phyloP scores from a whole-genome alignment of 2,329 filamentous ascomycete genomes.

The Daldinia eschscholtzii region DNA sequence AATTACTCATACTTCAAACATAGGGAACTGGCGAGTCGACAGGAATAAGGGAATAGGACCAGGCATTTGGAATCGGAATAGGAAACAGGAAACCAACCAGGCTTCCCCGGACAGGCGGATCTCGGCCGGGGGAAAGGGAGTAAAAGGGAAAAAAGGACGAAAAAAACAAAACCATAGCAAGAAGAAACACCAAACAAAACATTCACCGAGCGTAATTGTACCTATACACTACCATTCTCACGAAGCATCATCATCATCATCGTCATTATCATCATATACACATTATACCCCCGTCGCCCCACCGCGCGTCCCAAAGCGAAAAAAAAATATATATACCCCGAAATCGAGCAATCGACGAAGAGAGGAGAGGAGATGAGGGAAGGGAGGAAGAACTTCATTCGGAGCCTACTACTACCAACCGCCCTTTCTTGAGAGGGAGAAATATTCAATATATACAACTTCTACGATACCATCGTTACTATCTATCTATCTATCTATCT shows the following conservation, averaged over 20 bases:
- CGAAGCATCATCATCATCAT: conserved; percentile 37
- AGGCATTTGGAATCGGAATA: conserved; percentile 1
- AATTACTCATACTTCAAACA: conserved; percentile 21
- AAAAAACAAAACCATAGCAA: conserved; percentile 3
- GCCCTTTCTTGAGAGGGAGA: background rate
- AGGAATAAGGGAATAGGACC: background rate
- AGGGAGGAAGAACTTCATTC: background rate
- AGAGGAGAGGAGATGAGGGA: conserved; percentile 13
- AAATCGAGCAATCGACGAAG: conserved; percentile 43
- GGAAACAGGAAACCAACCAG: conserved; percentile 11
- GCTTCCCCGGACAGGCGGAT: conserved; percentile 12
- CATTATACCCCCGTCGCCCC: conserved; percentile 41
- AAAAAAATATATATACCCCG: conserved; percentile 37
- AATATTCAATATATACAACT: conserved; percentile 11
- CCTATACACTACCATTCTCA: conserved; percentile 41
- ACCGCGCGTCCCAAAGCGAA: conserved; percentile 33
- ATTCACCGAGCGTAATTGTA: conserved; percentile 38
- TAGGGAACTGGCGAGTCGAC: conserved; percentile 13
- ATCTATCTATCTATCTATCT: conserved; percentile 28
- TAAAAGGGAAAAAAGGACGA: conserved; percentile 6
- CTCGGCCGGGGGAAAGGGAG: conserved; percentile 8
- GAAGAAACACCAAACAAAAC: conserved; percentile 22
- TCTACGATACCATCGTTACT: conserved; percentile 17
- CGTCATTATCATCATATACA: conserved; percentile 20
- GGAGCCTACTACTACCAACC: background rate